Conservation (phyloP, 345 rosid genomes). For the Populus pruinosa region DNA sequence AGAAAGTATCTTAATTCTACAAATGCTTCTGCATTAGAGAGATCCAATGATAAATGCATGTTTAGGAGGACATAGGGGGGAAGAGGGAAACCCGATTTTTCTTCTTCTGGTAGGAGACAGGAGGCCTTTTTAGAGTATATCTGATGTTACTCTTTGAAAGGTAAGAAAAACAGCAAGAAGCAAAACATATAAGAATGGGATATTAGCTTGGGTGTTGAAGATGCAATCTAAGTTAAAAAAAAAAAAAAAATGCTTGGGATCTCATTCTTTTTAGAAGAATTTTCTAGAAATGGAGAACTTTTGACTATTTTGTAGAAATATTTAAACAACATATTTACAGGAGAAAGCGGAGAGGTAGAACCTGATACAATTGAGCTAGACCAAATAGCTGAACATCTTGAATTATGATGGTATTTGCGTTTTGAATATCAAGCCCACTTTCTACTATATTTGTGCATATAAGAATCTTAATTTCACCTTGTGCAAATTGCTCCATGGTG, state of each 20-base stretch:
- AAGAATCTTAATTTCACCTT: slow-evolving; percentile 77
- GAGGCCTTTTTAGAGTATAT: background rate
- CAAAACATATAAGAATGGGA: background rate
- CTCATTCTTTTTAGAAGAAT: background rate
- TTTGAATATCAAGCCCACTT: slow-evolving; percentile 96
- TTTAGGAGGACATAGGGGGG: background rate
- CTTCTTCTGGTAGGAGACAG: background rate
- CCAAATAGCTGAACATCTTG: slow-evolving; percentile 98
- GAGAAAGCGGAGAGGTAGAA: slow-evolving; percentile 26
- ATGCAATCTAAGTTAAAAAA: background rate
- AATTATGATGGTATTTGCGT: slow-evolving; percentile 88
- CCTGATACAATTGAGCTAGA: slow-evolving; percentile 94
- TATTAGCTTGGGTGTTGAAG: background rate
- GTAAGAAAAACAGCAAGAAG: background rate
- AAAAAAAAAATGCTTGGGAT: background rate
- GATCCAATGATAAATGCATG: background rate
- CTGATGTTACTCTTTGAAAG: background rate
- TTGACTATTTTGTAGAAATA: background rate
- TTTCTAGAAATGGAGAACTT: background rate
- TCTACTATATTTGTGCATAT: slow-evolving; percentile 91
- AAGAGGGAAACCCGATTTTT: background rate
- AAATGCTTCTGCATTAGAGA: background rate
- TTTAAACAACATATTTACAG: background rate
- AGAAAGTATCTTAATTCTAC: slow-evolving; percentile 4
- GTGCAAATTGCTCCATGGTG: slow-evolving; percentile 87